phyloP scores from a whole-genome alignment of 2,329 filamentous ascomycete species.

The Colletotrichum chrysophilum region DNA sequence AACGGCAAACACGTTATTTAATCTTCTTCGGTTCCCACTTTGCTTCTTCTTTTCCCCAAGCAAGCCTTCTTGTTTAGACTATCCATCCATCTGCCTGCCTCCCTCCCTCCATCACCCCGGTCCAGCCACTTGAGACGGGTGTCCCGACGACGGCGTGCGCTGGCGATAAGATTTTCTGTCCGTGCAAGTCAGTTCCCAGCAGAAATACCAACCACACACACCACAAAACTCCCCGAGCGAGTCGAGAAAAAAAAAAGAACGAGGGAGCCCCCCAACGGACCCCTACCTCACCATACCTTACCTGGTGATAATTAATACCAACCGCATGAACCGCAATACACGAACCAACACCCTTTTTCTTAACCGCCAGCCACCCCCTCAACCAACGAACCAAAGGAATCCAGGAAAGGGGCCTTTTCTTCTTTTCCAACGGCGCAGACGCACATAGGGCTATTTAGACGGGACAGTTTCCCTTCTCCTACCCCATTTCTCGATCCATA shows the following conservation, averaged over 20 bases:
- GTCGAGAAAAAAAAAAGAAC: not conserved
- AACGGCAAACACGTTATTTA: not conserved
- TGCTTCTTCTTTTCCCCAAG: not conserved
- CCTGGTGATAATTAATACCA: conserved; percentile 11
- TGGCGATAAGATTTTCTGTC: conserved; percentile 1
- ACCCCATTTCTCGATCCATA: conserved; percentile 1
- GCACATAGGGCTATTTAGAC: conserved; percentile 1
- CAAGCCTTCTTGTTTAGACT: not conserved
- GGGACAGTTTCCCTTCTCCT: not conserved
- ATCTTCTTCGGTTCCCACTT: not conserved
- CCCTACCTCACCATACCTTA: conserved; percentile 3
- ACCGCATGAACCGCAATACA: not conserved
- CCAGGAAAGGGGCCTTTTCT: not conserved
- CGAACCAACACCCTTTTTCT: not conserved
- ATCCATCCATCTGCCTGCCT: not conserved
- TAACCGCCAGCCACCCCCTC: not conserved
- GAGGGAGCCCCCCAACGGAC: not conserved
- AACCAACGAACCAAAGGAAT: not conserved
- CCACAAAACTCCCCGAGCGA: not conserved
- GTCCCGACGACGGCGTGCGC: conserved; percentile 13
- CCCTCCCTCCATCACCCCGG: not conserved
- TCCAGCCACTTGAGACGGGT: conserved; percentile 8
- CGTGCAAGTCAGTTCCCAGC: not conserved
- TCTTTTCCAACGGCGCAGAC: not conserved
- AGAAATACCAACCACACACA: not conserved